Conservation (phyloP, 2,329 filamentous ascomycete genomes). For the Alternaria longipes region DNA sequence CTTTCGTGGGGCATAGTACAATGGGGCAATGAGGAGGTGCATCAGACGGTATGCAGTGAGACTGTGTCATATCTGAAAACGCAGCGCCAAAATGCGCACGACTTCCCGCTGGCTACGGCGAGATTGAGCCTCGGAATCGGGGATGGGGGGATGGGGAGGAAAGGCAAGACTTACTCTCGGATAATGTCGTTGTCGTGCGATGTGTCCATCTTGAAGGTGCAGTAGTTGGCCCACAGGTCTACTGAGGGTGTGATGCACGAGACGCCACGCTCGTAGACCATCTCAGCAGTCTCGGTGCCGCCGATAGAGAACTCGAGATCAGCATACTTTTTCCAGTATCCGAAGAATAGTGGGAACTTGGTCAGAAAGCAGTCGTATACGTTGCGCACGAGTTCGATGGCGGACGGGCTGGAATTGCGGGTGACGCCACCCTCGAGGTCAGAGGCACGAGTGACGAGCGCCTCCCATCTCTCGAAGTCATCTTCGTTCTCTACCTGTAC, state of each 20-base stretch:
- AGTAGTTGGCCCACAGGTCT: constrained; percentile 97
- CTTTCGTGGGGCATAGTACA: constrained; percentile 24
- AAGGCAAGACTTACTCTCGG: constrained; percentile 90
- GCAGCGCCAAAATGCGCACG: constrained; percentile 20
- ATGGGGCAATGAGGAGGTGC: constrained; percentile 53
- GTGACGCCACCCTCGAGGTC: constrained; percentile 91
- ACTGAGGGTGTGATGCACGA: constrained; percentile 93
- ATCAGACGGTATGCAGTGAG: constrained; percentile 38
- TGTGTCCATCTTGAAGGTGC: constrained; percentile 96
- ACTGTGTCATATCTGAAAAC: constrained; percentile 31
- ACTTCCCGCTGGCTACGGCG: constrained; percentile 37
- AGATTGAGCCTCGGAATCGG: constrained; percentile 38
- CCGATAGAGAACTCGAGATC: constrained; percentile 97
- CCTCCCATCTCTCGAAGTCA: constrained; percentile 95
- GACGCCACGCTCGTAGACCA: constrained; percentile 96
- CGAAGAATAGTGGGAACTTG: constrained; percentile 94
- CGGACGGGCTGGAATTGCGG: constrained; percentile 93
- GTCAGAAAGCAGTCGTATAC: constrained; percentile 92
- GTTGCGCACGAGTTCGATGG: constrained; percentile 85
- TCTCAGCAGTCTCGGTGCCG: constrained; percentile 95
- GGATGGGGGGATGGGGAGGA: constrained; percentile 29
- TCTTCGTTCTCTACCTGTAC: constrained; percentile 75
- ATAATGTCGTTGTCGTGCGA: constrained; percentile 93
- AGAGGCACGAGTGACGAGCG: constrained; percentile 83
- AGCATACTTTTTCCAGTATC: constrained; percentile 99